Evolutionary conservation across 257 asterid genomes (phyloP), one percentile per base, ranked within the genome.

Genomic region (Lithospermum erythrorhizon): DNA sequence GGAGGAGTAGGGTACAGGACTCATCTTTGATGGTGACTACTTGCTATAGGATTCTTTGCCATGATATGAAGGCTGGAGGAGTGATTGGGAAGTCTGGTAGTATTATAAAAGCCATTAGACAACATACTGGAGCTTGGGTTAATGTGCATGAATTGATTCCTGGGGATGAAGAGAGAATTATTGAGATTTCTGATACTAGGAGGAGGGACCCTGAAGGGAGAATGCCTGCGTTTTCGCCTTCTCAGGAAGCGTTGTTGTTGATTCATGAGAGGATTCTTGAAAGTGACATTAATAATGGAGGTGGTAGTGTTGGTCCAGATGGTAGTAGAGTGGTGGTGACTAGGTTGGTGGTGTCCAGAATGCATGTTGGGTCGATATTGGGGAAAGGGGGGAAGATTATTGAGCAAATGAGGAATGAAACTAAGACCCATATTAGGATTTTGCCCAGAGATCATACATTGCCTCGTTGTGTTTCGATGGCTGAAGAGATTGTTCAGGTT

Each of bases 401-500:
- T 62, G 95, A 91, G 87, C 95, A 84, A 71, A 91, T 88, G 95
- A 86, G 88, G 83, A 78, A 70, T 29, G 94, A 88, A 71, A 91
- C 98, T 56, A 88, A 81, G 75, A 88, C 96, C 2, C 96, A 88
- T 75, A 88, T 91, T 62, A 84, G 95, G 80, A 70, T 91, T 78
- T 79, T 91, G 72, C 95, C 96, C 0, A 80, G 95, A 66, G 93
- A 88, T 67, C 83, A 79, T 57, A 83, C 77, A 8, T 74, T 84
- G 65, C 98, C 98, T 1, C 93, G 94, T 4, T 86, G 98, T 70
- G 87, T 88, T 68, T 74, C 87, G 2, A 86, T 84, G 87, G 77
- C 94, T 0, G 98, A 91, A 81, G 98, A 91, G 86, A 91, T 88
- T 81, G 98, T 88, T 81, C 98, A 91, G 95, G 98, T 91, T 80